Evolutionary conservation across 805 yeast species (phyloP).

Genomic region (Metschnikowia reukaufii): DNA sequence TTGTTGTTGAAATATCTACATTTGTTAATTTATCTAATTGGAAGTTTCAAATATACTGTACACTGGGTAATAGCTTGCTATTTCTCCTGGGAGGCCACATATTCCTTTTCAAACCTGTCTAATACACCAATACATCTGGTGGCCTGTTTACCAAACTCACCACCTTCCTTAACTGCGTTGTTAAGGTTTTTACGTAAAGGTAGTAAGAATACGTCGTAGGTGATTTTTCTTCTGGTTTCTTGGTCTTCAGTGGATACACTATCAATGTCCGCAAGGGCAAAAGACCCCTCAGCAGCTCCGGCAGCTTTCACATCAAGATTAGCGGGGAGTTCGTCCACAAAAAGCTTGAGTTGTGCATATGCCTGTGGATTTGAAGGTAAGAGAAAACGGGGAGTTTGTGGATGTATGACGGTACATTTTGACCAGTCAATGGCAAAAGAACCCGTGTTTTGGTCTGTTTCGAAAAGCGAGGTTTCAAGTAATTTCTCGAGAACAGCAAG

Average conservation of each 20-base stretch:
- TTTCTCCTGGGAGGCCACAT: constrained; percentile 5
- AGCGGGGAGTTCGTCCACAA: constrained; percentile 39
- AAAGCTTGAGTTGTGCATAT: constrained; percentile 61
- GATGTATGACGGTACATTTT: constrained; percentile 35
- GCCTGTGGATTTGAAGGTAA: constrained; percentile 59
- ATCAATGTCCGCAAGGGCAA: constrained; percentile 40
- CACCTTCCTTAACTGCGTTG: constrained; percentile 64
- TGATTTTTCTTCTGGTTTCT: constrained; percentile 51
- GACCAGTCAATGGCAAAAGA: constrained; percentile 17
- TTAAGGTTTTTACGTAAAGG: constrained; percentile 52
- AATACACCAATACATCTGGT: constrained; percentile 24
- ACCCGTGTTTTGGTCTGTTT: constrained; percentile 20
- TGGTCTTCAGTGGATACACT: constrained; percentile 60
- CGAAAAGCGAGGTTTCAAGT: constrained; percentile 44
- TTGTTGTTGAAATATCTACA: neutral
- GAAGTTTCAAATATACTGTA: neutral
- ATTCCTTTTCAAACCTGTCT: constrained; percentile 12
- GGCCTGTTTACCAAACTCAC: constrained; percentile 61
- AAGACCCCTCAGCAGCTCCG: constrained; percentile 25
- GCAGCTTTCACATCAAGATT: constrained; percentile 13
- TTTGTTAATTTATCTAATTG: neutral
- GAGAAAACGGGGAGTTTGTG: constrained; percentile 51
- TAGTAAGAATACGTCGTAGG: constrained; percentile 51
- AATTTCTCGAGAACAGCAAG: constrained; percentile 44
- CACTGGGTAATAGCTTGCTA: no score